These are phyloP conservation scores for Coemansia sp. DNA, from an alignment of 192 early-diverging fungal species.

Conservation along the genomic window DNA sequence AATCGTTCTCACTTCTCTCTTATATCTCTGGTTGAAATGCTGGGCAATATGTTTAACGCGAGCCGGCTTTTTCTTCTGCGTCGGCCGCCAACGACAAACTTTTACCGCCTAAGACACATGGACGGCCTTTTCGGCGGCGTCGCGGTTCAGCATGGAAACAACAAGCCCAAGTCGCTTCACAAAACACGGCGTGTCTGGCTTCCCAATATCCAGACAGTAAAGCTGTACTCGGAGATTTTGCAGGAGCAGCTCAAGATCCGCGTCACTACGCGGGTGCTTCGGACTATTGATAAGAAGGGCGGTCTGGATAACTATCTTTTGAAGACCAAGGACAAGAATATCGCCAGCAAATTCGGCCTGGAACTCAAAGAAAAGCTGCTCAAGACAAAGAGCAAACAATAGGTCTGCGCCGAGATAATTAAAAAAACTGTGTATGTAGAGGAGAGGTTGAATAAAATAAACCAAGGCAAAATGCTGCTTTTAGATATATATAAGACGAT, in stretches of 20 bases:
- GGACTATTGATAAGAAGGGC: slow-evolving; percentile 81
- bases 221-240: slow-evolving; percentile 64
- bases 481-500: not conserved
- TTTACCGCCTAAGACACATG: slow-evolving; percentile 29
- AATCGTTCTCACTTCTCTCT: not conserved
- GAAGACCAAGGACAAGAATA: slow-evolving; percentile 63
- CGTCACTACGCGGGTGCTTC: slow-evolving; percentile 65
- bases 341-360: slow-evolving; percentile 58
- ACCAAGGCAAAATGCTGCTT: slow-evolving; percentile 1
- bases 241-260: slow-evolving; percentile 57
- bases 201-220: slow-evolving; percentile 70
- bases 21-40: slow-evolving; percentile 11
- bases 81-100: slow-evolving; percentile 21
- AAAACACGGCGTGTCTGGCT: slow-evolving; percentile 75
- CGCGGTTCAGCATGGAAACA: slow-evolving; percentile 42
- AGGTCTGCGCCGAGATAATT: no score
- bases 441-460: slow-evolving; percentile 6
- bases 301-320: slow-evolving; percentile 75
- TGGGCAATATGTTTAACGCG: slow-evolving; percentile 6
- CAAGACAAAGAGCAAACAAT: slow-evolving; percentile 10
- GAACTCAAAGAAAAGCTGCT: slow-evolving; percentile 55
- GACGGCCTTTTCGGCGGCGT: slow-evolving; percentile 43
- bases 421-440: no score
- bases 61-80: slow-evolving; percentile 17
- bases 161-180: slow-evolving; percentile 60